A percentile compares a stretch with the other conserved stretches of the same genome.
Conservation (phyloP, 352 stramenopile species). For the Aphanomyces stellatus region DNA sequence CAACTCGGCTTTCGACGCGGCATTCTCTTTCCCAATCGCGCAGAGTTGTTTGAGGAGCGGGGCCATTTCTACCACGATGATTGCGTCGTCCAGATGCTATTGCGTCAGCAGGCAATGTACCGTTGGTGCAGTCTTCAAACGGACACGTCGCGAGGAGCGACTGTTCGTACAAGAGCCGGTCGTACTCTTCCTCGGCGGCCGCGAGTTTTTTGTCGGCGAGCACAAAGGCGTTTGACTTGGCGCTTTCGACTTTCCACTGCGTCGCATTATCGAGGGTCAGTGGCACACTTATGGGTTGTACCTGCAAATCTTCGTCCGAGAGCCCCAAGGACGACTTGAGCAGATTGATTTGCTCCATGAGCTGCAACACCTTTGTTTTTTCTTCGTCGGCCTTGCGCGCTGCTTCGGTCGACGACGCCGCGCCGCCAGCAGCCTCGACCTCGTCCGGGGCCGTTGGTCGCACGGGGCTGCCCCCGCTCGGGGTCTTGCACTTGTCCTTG, state of each 20-base stretch:
- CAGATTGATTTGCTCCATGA: constrained; percentile 65
- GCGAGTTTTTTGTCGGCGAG: constrained; percentile 42
- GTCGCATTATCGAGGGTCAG: neutral
- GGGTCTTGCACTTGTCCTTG: neutral
- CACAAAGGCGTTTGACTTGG: constrained; percentile 62
- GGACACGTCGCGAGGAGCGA: constrained; percentile 41
- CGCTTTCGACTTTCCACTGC: constrained; percentile 66
- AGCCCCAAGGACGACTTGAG: constrained; percentile 64
- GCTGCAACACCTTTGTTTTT: constrained; percentile 38
- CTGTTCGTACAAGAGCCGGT: constrained; percentile 56
- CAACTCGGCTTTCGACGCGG: constrained; percentile 33
- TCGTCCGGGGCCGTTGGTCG: neutral
- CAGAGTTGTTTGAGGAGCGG: constrained; percentile 32
- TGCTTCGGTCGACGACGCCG: neutral
- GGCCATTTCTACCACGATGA: constrained; percentile 22
- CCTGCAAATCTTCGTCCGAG: constrained; percentile 57
- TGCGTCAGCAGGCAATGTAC: neutral
- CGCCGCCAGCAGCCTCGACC: constrained; percentile 21
- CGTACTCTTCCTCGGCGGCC: constrained; percentile 56
- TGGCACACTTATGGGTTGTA: neutral
- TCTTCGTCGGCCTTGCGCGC: neutral
- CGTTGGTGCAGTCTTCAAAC: constrained; percentile 43
- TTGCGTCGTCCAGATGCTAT: neutral
- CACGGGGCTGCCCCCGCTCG: neutral
- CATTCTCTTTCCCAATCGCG: constrained; percentile 32